phyloP scores from a whole-genome alignment of 495 filamentous ascomycete species.

The Trichoderma erinaceum region DNA sequence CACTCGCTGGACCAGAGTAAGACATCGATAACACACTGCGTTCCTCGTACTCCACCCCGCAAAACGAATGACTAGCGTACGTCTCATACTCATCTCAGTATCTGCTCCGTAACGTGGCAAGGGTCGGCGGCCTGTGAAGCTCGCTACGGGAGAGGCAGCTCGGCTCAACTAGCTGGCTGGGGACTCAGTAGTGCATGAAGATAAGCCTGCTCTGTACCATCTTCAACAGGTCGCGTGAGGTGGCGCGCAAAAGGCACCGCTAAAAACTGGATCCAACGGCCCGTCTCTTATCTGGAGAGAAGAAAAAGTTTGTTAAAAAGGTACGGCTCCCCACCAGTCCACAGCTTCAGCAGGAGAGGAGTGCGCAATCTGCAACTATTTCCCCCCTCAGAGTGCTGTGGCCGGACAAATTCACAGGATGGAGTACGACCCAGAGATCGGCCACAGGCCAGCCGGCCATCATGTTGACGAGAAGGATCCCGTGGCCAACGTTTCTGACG shows the following conservation, averaged over 20 bases:
- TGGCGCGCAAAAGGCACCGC: neutral
- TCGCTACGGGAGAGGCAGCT: neutral
- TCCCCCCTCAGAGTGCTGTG: neutral
- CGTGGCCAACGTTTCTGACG: neutral
- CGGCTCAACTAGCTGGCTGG: neutral
- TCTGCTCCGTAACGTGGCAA: neutral
- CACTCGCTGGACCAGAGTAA: too few species aligned
- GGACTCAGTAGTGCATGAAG: neutral
- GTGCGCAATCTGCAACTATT: neutral
- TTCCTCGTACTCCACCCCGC: neutral
- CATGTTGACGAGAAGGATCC: neutral
- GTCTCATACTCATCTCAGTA: neutral
- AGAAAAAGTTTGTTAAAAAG: neutral
- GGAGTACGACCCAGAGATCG: neutral
- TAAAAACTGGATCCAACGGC: neutral
- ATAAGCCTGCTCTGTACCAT: neutral
- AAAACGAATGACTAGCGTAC: neutral
- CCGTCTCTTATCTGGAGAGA: neutral
- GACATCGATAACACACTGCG: neutral
- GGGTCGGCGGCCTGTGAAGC: neutral
- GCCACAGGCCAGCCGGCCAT: neutral
- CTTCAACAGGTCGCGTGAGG: conserved; percentile 1
- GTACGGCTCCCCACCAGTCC: neutral
- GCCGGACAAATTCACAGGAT: neutral
- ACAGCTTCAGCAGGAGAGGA: neutral